Base-by-base conservation (phyloP, 2,329 filamentous ascomycete genomes). In the Aspergillus sp. region DNA sequence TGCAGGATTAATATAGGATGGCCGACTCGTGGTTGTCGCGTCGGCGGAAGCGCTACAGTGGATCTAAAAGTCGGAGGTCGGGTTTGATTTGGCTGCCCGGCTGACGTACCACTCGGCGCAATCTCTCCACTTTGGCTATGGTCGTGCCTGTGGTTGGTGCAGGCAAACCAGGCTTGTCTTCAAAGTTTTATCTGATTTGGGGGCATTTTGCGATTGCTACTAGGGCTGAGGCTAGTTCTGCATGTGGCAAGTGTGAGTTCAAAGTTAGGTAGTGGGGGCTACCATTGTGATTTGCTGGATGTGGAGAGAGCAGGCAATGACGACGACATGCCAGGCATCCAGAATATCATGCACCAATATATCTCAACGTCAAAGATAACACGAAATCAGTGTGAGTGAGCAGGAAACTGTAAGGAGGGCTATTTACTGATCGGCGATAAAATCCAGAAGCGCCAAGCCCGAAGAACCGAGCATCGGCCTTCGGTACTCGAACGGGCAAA, bases 71-170 rank as follows among this genome's bases (percentile, higher is more conserved):
- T 50, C 47, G 47, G 47, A 50, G 25, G 47, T 50, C 47, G 47
- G 47, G 25, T 30, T 28, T 6, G 47, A 32, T 30, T 28, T n/a
- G 32, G 23, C 23, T 30, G 25, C 25, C 47, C 25, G 47, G 47
- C 47, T 50, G 47, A 50, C 47, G 47, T 50, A 50, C 47, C 4
- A 25, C 47, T 50, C 47, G n/a, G 25, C 47, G 45, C 47, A 32
- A 50, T 17, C 7, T 1, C 25, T n/a, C 47, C 47, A 50, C 47
- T 50, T 13, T 5, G 47, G 47, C 23, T 12, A 2, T n/a, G 5
- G 1, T 28, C 3, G 15, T 17, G 47, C 5, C 25, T 28, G 7
- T 50, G 47, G 47, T 50, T 50, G 47, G 47, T 6, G 4, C 15
- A 30, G 12, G 23, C 21, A 4, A 15, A 43, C 7, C 15, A 43